Evolutionary conservation across 2,329 filamentous ascomycete species (phyloP), one percentile per base, ranked within the genome.

Genomic region (Metarhizium anisopliae): DNA sequence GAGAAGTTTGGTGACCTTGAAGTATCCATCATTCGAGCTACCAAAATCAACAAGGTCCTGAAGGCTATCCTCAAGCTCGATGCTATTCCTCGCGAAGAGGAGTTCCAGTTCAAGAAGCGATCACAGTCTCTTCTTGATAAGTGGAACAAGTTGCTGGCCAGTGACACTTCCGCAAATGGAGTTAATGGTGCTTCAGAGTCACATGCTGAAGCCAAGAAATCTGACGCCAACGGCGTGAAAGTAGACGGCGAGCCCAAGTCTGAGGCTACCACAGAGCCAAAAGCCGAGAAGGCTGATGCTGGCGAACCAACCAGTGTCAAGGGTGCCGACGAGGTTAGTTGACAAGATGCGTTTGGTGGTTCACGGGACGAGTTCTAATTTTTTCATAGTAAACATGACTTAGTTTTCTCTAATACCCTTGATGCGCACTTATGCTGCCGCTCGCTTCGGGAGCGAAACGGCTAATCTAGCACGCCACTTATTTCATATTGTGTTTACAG

Each of bases 11-110:
- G 83, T 1, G 89, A 95, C 61, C 82, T 97, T 4, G 93, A 97
- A 68, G 90, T 89, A 35, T 84, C 85, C 61, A 94, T 96, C 64
- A 96, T 97, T 65, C 85, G 89, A 60, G 78, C 77, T 14, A 99
- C 94, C 59, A 99, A 97, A 80, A 96, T 99, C 72, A 93, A 97
- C 83, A 99, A 99, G 76, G 93, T 99, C 11, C 80, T 99, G 56
- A 96, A 95, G 76, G 91, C 87, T 4, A 94, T 99, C 62, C 77
- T 96, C 65, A 96, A 96, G 76, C 78, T 99, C 8, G 81, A 86
- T 47, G 80, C 80, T 3, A 95, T 99, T 62, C 92, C 92, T 5
- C 86, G 86, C 59, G 94, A 99, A 61, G 89, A 92, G 40, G 89
- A 95, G 62, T 95, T 87, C 71, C 76, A 88, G 55, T 96, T 99